Evolutionary conservation across 805 yeast genomes (phyloP).

Genomic region (Ogataea methanolica): DNA sequence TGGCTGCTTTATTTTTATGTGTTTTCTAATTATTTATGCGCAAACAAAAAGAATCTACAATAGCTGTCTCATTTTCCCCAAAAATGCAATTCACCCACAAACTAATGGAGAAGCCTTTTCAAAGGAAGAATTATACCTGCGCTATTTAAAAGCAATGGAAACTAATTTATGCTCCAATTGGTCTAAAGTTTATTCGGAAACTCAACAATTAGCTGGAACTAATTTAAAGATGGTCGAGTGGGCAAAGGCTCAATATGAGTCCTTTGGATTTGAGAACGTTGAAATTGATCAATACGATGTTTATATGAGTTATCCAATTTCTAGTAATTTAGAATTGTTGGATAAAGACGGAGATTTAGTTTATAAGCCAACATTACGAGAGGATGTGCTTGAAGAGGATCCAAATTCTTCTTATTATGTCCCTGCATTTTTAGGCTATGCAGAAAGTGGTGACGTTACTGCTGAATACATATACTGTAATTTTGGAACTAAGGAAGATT

Average conservation of each 20-base stretch:
- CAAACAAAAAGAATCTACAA: no score
- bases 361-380: slow-evolving; percentile 50
- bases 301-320: slow-evolving; percentile 60
- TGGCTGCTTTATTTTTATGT: no score
- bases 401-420: slow-evolving; percentile 45
- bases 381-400: slow-evolving; percentile 46
- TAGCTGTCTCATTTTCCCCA: no score
- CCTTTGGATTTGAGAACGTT: slow-evolving; percentile 50
- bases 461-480: slow-evolving; percentile 63
- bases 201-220: slow-evolving; percentile 57
- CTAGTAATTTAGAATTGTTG: slow-evolving; percentile 45
- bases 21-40: no score
- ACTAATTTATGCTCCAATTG: slow-evolving; percentile 45
- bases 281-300: slow-evolving; percentile 54
- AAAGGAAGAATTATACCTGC: slow-evolving; percentile 3
- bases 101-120: neutral
- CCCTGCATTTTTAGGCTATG: slow-evolving; percentile 75
- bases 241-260: slow-evolving; percentile 53
- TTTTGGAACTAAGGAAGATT: slow-evolving; percentile 63
- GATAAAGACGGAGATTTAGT: slow-evolving; percentile 23
- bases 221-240: slow-evolving; percentile 47
- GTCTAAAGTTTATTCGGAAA: slow-evolving; percentile 47
- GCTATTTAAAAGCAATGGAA: slow-evolving; percentile 24
- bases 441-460: slow-evolving; percentile 72
- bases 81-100: neutral